Base-by-base conservation (phyloP, 441 rosid genomes). In the Croton laevigatus region DNA sequence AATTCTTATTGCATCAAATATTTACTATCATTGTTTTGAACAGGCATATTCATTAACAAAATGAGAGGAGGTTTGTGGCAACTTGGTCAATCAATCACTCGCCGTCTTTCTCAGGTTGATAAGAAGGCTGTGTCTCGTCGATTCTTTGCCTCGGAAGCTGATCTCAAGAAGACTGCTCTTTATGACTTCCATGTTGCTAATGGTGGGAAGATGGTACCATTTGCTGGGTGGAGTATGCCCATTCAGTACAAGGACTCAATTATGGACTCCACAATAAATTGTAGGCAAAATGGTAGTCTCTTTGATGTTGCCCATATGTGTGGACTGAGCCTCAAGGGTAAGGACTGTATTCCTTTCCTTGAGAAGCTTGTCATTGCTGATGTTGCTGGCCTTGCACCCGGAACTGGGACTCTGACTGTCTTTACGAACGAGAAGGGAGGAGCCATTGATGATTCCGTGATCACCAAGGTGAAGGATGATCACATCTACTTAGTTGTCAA, bases 151-250 rank as follows among this genome's bases (percentile, higher is more conserved):
- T 82, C 97, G 0, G 99, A 85, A 67, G 84, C 91, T 71, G 97
- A 91, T 40, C 85, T 92, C 59, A 94, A 92, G 78, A 92, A 91
- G 73, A 94, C 98, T 1, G 97, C 71, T 59, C 94, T 94, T 66
- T 85, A 92, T 62, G 97, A 92, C 70, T 92, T 90, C 81, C 99
- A 94, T 44, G 86, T 89, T 16, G 79, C 84, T 8, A 54, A 91
- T 76, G 97, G 96, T 6, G 97, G 87, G 68, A 94, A 94, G 85
- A 94, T 92, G 98, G 99, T 88, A 66, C 97, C 99, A 20, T 94
- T 94, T 71, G 99, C 99, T 60, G 98, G 97, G 67, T 94, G 98
- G 98, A 84, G 97, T 84, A 94, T 94, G 99, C 99, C 98, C 10
- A 89, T 94, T 75, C 99, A 92, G 78, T 94, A 92, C 87, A 94